These are phyloP conservation scores for Brassica incana DNA, from an alignment of 345 rosid genomes.

Conservation along the genomic window DNA sequence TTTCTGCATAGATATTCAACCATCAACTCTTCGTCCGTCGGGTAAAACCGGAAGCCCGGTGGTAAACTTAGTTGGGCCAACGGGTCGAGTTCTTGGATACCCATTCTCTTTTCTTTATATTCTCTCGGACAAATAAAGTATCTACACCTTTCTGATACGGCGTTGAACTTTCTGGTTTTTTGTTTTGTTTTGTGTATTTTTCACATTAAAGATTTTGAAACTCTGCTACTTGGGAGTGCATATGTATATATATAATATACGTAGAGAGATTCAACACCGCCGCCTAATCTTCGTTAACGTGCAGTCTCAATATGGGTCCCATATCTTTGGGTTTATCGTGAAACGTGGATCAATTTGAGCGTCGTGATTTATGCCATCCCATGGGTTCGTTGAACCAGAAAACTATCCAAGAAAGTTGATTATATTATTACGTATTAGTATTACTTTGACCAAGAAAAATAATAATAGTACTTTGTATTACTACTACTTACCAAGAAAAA, in stretches of 20 bases:
- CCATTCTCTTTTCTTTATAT: constrained; percentile 50
- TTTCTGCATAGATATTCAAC: constrained; percentile 83
- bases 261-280: background rate
- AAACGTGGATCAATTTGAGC: constrained; percentile 35
- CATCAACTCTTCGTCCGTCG: constrained; percentile 93
- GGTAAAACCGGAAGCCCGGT: constrained; percentile 94
- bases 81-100: constrained; percentile 63
- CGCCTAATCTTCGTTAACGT: constrained; percentile 38
- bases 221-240: constrained; percentile 7
- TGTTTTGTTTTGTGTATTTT: background rate
- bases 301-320: constrained; percentile 19
- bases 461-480: background rate
- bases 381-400: constrained; percentile 31
- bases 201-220: background rate
- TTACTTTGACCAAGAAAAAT: no score
- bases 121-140: background rate
- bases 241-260: constrained; percentile 16
- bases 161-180: background rate
- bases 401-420: constrained; percentile 18
- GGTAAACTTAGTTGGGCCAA: constrained; percentile 82
- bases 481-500: no score
- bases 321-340: constrained; percentile 23
- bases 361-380: constrained; percentile 32
- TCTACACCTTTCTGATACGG: constrained; percentile 14
- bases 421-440: no score